phyloP scores from a whole-genome alignment of 148 eudicot species.

The Silene latifolia region DNA sequence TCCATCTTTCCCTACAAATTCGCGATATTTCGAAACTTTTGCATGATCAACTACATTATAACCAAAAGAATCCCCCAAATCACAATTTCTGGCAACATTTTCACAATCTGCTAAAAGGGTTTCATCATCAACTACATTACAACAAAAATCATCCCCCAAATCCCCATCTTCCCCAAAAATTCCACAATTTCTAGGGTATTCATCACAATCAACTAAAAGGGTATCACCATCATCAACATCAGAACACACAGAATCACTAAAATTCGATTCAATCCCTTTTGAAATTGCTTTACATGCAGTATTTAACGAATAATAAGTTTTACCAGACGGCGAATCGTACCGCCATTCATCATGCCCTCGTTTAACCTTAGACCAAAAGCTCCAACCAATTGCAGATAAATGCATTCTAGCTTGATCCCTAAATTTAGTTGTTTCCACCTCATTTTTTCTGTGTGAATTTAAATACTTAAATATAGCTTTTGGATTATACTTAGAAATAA shows the following conservation, averaged over 20 bases:
- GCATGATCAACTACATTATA: too few species aligned
- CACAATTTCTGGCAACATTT: too few species aligned
- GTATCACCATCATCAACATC: conserved; percentile 5
- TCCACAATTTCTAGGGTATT: too few species aligned
- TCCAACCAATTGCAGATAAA: conserved; percentile 69
- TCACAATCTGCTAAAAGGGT: too few species aligned
- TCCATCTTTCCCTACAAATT: neutral
- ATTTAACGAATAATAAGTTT: conserved; percentile 38
- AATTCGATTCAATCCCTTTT: conserved; percentile 15
- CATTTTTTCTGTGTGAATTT: too few species aligned
- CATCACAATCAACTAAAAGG: conserved; percentile 10
- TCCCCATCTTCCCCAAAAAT: too few species aligned
- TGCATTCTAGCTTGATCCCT: conserved; percentile 53
- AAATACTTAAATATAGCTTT: neutral
- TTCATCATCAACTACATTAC: too few species aligned
- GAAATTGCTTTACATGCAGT: conserved; percentile 48
- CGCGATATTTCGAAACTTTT: too few species aligned
- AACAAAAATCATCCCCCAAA: too few species aligned
- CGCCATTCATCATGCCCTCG: conserved; percentile 29
- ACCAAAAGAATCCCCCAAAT: too few species aligned
- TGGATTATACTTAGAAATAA: conserved; percentile 5
- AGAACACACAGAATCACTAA: conserved; percentile 13
- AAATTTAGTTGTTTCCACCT: conserved; percentile 5
- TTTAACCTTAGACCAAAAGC: conserved; percentile 25
- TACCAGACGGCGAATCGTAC: conserved; percentile 43